Conservation (phyloP, 441 rosid species). For the Populus tomentosa region DNA sequence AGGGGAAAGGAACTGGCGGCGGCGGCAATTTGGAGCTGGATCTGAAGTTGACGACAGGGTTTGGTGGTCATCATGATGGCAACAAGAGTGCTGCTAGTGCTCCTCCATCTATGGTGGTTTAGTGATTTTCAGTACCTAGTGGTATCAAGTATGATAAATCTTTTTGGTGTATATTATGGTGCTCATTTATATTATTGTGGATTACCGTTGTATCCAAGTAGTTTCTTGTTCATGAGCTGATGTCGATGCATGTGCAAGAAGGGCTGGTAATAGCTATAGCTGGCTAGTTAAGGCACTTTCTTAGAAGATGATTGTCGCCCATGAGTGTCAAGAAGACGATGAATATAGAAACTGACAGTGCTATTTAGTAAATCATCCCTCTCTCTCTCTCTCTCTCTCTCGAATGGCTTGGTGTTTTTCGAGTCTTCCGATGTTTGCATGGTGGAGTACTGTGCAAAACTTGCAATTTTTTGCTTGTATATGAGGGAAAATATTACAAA, state of each 20-base stretch:
- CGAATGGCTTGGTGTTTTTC: background rate
- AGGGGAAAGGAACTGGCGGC: background rate
- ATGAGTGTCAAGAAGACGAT: background rate
- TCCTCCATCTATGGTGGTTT: constrained; percentile 17
- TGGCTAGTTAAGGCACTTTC: background rate
- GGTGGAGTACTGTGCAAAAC: background rate
- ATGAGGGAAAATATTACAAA: background rate
- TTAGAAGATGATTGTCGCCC: background rate
- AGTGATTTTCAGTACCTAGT: background rate
- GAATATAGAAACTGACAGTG: background rate
- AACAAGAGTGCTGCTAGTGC: background rate
- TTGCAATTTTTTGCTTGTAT: background rate
- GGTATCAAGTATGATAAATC: background rate
- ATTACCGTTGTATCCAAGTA: background rate
- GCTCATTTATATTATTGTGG: background rate
- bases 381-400: no score
- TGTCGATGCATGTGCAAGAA: background rate
- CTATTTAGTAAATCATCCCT: no score
- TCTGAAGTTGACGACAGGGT: constrained; percentile 38
- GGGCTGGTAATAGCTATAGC: background rate
- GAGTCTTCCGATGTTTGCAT: background rate
- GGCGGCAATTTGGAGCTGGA: constrained; percentile 35
- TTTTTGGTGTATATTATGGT: background rate
- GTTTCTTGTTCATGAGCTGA: background rate
- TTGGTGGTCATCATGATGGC: background rate